These are phyloP conservation scores for Hanseniaspora osmophila DNA, from an alignment of 805 yeast genomes.

Conservation along the genomic window DNA sequence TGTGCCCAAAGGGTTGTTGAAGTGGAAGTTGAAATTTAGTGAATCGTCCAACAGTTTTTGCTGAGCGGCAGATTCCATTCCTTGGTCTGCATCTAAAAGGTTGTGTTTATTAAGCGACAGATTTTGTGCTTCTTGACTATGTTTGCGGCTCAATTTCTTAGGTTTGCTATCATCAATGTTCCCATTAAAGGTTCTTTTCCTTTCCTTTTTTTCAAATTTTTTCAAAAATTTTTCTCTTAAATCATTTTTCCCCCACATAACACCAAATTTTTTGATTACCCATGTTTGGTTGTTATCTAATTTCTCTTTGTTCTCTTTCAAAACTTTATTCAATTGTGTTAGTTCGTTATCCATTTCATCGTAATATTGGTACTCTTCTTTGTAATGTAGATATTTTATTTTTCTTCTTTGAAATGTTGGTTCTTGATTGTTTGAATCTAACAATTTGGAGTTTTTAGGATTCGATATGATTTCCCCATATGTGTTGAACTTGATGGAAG, in stretches of 20 bases:
- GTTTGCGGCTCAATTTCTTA: slow-evolving; percentile 1
- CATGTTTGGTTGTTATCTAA: slow-evolving; percentile 33
- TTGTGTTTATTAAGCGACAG: too few relatives aligned
- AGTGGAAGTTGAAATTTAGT: slow-evolving; percentile 7
- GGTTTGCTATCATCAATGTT: not conserved
- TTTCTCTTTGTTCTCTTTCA: slow-evolving; percentile 30
- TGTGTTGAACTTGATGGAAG: slow-evolving; percentile 36
- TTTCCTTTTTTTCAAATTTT: slow-evolving; percentile 6
- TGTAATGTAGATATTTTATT: slow-evolving; percentile 62
- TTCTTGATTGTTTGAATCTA: slow-evolving; percentile 19
- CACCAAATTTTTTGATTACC: slow-evolving; percentile 71
- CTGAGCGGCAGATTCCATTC: too few relatives aligned
- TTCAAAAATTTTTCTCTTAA: slow-evolving; percentile 13
- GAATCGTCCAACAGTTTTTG: not conserved
- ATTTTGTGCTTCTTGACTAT: not conserved
- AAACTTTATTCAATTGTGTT: slow-evolving; percentile 29
- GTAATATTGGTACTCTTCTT: slow-evolving; percentile 52
- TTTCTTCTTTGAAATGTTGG: slow-evolving; percentile 56
- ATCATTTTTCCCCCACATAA: slow-evolving; percentile 37
- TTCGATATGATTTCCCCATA: slow-evolving; percentile 26
- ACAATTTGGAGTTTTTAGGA: slow-evolving; percentile 7
- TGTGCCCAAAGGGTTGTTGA: slow-evolving; percentile 25
- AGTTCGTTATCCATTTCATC: slow-evolving; percentile 72
- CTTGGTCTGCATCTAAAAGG: too few relatives aligned
- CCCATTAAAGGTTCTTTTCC: not conserved